Evolutionary conservation across 441 rosid species (phyloP).

Genomic region (Aquilaria agallochum): DNA sequence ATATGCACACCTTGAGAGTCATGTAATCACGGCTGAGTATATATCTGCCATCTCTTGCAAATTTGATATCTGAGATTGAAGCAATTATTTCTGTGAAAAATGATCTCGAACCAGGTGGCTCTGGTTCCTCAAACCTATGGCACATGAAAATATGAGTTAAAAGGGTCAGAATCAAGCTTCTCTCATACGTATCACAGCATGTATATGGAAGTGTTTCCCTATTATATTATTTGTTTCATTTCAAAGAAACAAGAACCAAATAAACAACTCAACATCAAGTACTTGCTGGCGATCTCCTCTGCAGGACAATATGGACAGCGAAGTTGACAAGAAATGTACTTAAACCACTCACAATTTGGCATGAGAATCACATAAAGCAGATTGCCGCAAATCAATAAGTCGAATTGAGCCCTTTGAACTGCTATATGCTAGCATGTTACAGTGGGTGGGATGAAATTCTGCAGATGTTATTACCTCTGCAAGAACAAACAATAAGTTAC

Average conservation of each 20-base stretch:
- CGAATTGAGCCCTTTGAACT: constrained; percentile 98
- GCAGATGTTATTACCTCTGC: constrained; percentile 99
- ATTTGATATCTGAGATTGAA: constrained; percentile 93
- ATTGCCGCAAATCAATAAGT: constrained; percentile 92
- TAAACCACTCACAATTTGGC: constrained; percentile 34
- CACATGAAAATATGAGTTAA: constrained; percentile 14
- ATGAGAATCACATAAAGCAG: constrained; percentile 82
- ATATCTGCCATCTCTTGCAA: constrained; percentile 87
- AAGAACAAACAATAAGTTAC: constrained; percentile 13
- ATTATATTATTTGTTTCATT: not conserved
- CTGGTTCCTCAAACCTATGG: constrained; percentile 93
- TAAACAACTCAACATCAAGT: too few species aligned
- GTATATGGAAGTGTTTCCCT: not conserved
- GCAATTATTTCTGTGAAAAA: constrained; percentile 99
- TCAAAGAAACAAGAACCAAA: too few species aligned
- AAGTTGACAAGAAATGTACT: not conserved
- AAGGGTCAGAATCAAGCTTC: constrained; percentile 3
- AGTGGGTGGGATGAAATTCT: constrained; percentile 93
- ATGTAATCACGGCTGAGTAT: constrained; percentile 99
- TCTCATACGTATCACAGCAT: not conserved
- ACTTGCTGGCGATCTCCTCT: too few species aligned
- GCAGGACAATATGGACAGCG: not conserved
- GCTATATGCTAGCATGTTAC: constrained; percentile 90
- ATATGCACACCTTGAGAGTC: constrained; percentile 85
- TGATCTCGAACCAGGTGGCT: constrained; percentile 86